A percentile compares a stretch with the other conserved stretches of the same genome.
phyloP scores from a whole-genome alignment of 176 grass and related monocot genomes.

The Musa acuminata region DNA sequence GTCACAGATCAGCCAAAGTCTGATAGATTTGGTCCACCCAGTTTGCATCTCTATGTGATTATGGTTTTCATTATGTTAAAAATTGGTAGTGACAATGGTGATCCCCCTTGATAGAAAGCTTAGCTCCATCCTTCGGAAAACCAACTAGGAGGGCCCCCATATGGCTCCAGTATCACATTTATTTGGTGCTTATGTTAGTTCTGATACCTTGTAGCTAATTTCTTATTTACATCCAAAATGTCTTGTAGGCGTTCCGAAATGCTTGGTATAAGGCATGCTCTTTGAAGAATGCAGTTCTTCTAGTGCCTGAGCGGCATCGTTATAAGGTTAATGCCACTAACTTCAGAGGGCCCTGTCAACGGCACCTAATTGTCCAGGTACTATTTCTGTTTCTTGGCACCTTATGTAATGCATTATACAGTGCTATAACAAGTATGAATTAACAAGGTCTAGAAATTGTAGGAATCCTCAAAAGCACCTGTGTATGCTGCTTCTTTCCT shows the following conservation, averaged over 20 bases:
- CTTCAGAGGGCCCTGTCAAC: conserved; percentile 66
- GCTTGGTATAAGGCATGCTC: conserved; percentile 76
- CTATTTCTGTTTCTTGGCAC: not conserved
- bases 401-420: conserved; percentile 4
- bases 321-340: conserved; percentile 55
- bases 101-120: no score
- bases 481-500: not conserved
- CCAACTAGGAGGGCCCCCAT: not conserved
- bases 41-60: no score
- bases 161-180: not conserved
- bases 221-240: not conserved
- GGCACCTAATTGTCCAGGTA: conserved; percentile 54
- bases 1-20: no score
- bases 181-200: not conserved
- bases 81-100: no score
- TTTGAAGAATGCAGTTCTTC: conserved; percentile 56
- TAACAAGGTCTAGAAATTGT: not conserved
- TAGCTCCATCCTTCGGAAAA: not conserved
- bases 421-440: conserved; percentile 5
- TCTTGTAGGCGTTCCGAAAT: conserved; percentile 43
- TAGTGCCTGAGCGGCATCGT: conserved; percentile 37
- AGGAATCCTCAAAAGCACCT: not conserved
- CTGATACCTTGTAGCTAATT: no score
- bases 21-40: no score
- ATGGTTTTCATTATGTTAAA: no score